phyloP scores from a whole-genome alignment of 441 rosid species.

The Biscutella auriculata region DNA sequence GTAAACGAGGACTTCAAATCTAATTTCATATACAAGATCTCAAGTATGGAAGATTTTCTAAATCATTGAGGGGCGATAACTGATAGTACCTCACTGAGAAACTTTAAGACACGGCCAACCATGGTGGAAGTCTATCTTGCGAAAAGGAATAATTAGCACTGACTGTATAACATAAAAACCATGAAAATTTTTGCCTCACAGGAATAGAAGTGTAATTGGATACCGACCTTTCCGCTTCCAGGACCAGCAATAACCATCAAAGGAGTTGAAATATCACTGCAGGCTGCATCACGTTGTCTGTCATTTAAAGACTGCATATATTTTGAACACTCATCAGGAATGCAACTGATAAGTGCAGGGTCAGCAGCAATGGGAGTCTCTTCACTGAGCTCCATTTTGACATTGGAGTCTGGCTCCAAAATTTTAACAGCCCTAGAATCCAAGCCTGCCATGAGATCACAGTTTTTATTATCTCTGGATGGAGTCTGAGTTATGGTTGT shows the following conservation, averaged over 20 bases:
- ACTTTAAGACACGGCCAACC: conserved; percentile 84
- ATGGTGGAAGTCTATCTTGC: conserved; percentile 75
- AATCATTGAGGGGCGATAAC: neutral
- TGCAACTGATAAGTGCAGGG: conserved; percentile 18
- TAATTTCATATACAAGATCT: neutral
- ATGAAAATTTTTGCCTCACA: neutral
- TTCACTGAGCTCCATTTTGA: conserved; percentile 8
- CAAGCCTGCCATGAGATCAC: conserved; percentile 14
- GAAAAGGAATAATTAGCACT: conserved; percentile 15
- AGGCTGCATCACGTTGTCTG: conserved; percentile 80
- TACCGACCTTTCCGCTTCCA: conserved; percentile 84
- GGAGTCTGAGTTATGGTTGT: conserved; percentile 15
- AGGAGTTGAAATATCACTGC: conserved; percentile 59
- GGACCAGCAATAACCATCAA: conserved; percentile 94
- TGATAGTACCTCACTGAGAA: conserved; percentile 57
- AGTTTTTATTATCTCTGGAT: conserved; percentile 9
- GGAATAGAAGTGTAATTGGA: neutral
- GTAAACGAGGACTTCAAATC: neutral
- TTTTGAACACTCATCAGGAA: conserved; percentile 54
- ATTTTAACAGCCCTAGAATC: conserved; percentile 6
- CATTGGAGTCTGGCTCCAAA: neutral
- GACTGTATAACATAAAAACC: neutral
- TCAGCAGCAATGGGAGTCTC: conserved; percentile 23
- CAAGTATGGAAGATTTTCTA: neutral
- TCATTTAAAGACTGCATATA: conserved; percentile 67